Evolutionary conservation across 208 protist species (phyloP).

Genomic region (Naegleria gruberi): DNA sequence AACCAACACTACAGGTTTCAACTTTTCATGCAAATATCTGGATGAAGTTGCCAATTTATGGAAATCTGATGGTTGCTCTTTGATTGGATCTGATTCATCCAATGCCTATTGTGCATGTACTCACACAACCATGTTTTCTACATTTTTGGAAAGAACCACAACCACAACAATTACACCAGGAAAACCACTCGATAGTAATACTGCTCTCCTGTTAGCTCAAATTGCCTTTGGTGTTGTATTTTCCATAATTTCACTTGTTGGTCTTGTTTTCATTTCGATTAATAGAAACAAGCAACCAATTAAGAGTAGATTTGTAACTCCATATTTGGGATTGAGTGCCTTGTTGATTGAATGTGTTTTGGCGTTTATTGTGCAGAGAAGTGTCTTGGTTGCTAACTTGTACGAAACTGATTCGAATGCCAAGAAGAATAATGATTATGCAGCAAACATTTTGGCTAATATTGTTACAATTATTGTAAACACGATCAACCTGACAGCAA

Average conservation of each 20-base stretch:
- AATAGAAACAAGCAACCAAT: neutral
- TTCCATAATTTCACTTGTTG: too few species aligned
- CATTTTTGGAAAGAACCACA: neutral
- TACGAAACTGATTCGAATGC: neutral
- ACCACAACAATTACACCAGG: too few species aligned
- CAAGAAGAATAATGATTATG: neutral
- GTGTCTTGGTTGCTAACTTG: neutral
- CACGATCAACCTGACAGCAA: neutral
- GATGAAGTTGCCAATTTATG: neutral
- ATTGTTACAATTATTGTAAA: neutral
- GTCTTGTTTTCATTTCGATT: too few species aligned
- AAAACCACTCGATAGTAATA: too few species aligned
- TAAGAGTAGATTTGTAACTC: neutral
- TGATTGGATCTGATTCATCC: neutral
- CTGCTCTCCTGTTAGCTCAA: too few species aligned
- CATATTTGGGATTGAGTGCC: neutral
- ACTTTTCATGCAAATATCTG: neutral
- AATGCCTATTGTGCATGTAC: neutral
- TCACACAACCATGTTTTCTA: neutral
- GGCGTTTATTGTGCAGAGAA: neutral
- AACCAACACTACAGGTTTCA: neutral
- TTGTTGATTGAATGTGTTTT: neutral
- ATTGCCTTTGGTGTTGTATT: too few species aligned
- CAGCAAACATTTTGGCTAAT: neutral
- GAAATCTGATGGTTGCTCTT: neutral